Evolutionary conservation across 805 yeast species (phyloP).

Genomic region (Tetrapisispora arboricola): DNA sequence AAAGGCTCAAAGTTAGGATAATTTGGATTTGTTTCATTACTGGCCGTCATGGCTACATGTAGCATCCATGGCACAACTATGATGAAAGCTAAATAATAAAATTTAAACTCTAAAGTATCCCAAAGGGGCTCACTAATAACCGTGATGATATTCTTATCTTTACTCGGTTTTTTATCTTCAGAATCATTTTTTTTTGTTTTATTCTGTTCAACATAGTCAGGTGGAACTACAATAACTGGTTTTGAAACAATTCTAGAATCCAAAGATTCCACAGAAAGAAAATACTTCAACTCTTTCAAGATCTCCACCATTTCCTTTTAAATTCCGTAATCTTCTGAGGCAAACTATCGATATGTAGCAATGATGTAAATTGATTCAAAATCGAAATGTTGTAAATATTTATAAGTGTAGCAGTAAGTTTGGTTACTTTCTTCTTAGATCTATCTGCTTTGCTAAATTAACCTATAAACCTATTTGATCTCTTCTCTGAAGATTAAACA

Average conservation of each 20-base stretch:
- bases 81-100: constrained; percentile 54
- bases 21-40: constrained; percentile 64
- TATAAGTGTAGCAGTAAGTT: no score
- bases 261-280: constrained; percentile 20
- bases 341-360: no score
- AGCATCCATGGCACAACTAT: constrained; percentile 76
- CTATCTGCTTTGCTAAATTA: no score
- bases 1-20: constrained; percentile 51
- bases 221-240: background rate
- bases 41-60: constrained; percentile 71
- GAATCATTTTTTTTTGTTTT: background rate
- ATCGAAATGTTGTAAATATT: no score
- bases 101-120: constrained; percentile 63
- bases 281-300: constrained; percentile 9
- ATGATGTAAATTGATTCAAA: no score
- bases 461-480: no score
- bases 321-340: no score
- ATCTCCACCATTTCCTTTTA: background rate
- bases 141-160: background rate
- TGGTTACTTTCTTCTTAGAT: no score
- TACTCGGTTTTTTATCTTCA: background rate
- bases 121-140: constrained; percentile 36
- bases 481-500: no score
- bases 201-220: background rate
- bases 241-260: constrained; percentile 21